A percentile compares a stretch with the other conserved stretches of the same genome.
Conservation (phyloP, 306 rosid species). For the Prunus kanzakura region DNA sequence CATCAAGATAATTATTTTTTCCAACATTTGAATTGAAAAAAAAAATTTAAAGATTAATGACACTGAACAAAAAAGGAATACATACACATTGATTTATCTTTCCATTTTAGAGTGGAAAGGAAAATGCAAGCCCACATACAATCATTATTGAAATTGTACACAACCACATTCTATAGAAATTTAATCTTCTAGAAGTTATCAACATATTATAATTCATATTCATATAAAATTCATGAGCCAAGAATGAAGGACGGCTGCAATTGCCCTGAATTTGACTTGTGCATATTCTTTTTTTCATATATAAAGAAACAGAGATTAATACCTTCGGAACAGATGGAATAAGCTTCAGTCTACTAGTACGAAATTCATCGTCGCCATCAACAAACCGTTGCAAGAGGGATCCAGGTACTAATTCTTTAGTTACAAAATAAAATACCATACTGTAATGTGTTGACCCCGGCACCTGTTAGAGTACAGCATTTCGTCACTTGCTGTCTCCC, state of each 20-base stretch:
- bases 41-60: too few species aligned
- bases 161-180: not conserved
- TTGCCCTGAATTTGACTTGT: not conserved
- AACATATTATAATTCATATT: not conserved
- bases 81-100: not conserved
- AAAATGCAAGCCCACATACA: not conserved
- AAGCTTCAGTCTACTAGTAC: constrained; percentile 93
- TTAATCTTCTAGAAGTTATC: not conserved
- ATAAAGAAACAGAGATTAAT: constrained; percentile 2
- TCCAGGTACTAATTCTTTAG: constrained; percentile 74
- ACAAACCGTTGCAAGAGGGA: constrained; percentile 95
- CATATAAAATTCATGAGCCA: not conserved
- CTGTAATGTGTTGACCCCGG: constrained; percentile 95
- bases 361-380: constrained; percentile 97
- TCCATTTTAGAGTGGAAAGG: not conserved
- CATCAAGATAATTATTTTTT: too few species aligned
- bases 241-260: not conserved
- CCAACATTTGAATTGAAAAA: not conserved
- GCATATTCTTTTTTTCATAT: not conserved
- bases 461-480: constrained; percentile 49
- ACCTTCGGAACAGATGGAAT: constrained; percentile 99
- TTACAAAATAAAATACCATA: constrained; percentile 96
- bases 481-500: constrained; percentile 28
- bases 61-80: not conserved
- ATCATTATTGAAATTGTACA: not conserved